Evolutionary conservation across 805 yeast species (phyloP), one percentile per base, ranked within the genome.

Genomic region (Wickerhamomyces chambardii): DNA sequence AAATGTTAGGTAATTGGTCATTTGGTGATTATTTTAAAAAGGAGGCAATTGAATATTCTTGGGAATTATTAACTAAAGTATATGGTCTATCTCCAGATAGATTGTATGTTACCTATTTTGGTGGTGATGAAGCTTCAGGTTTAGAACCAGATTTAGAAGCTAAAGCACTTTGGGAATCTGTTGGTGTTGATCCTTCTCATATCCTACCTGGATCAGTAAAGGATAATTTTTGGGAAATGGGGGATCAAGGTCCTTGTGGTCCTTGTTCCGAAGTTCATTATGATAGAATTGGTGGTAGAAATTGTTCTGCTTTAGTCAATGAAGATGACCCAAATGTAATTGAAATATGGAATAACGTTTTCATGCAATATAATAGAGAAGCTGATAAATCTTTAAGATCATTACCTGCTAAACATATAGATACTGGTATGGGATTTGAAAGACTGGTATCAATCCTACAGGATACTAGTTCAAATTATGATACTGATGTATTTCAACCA

Each of bases 221-320:
- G 55, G 99, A 92, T 59, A 92, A 92, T 65, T 92, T 92, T 63
- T 92, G 99, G 99, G 99, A 92, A 68, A 92, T 92, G 99, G 99
- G 99, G 51, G 99, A 94, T 56, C 97, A 90, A 68, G 99, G 99
- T 47, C 99, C 99, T 33, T 92, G 99, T 69, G 99, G 99, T 43
- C 99, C 99, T 35, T 94, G 98, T 66, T 83, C 95, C 17, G 99
- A 92, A 63, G 74, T 92, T 48, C 99, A 92, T 62, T 92, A 86
- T 60, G 99, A 92, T 63, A 79, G 98, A 64, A 87, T 92, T 45
- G 98, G 98, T 46, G 97, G 97, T 39, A 81, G 99, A 69, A 90
- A 92, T 55, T 98, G 97, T 36, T 69, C 97, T 15, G 51, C 63
- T 43, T 70, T 94, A 45, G 99, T 92, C 50, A 92, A 92, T 59